These are phyloP conservation scores for Cutaneotrichosporon sp. DNA, from an alignment of 1,284 basidiomycete species.

Conservation along the genomic window DNA sequence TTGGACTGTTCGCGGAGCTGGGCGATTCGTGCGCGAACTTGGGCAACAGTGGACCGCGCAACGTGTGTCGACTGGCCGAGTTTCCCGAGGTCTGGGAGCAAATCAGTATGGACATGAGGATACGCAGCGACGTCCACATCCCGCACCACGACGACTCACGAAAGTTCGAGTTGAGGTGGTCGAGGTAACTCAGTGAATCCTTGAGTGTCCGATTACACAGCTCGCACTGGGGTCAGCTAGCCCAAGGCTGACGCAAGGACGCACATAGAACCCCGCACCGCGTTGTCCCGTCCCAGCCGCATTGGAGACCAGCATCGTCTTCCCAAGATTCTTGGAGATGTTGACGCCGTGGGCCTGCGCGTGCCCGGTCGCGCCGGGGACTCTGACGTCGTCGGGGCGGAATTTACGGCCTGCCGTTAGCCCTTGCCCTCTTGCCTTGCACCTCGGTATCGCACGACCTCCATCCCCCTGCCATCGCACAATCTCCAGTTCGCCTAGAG, in stretches of 20 bases:
- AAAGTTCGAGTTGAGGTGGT: constrained; percentile 91
- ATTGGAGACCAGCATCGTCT: constrained; percentile 76
- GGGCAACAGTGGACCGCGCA: constrained; percentile 81
- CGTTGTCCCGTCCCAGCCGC: constrained; percentile 76
- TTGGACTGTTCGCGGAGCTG: constrained; percentile 80
- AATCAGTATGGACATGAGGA: not conserved
- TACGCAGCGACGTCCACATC: constrained; percentile 59
- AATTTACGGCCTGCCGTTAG: constrained; percentile 71
- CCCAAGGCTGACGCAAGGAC: constrained; percentile 40
- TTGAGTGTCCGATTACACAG: constrained; percentile 87
- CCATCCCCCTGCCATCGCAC: too few species aligned
- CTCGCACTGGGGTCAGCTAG: constrained; percentile 61
- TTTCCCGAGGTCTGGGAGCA: constrained; percentile 62
- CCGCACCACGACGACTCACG: constrained; percentile 43
- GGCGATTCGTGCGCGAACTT: constrained; percentile 87
- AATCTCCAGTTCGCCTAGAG: too few species aligned
- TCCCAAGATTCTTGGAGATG: constrained; percentile 85
- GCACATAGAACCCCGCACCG: constrained; percentile 78
- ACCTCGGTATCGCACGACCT: too few species aligned
- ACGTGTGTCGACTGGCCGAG: constrained; percentile 94
- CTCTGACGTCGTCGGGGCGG: constrained; percentile 66
- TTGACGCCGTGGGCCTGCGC: constrained; percentile 78
- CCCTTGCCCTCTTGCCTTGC: not conserved
- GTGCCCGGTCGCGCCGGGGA: constrained; percentile 78
- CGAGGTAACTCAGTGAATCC: constrained; percentile 87